Evolutionary conservation across 352 stramenopile genomes (phyloP).

Genomic region (Phytopythium litorale): DNA sequence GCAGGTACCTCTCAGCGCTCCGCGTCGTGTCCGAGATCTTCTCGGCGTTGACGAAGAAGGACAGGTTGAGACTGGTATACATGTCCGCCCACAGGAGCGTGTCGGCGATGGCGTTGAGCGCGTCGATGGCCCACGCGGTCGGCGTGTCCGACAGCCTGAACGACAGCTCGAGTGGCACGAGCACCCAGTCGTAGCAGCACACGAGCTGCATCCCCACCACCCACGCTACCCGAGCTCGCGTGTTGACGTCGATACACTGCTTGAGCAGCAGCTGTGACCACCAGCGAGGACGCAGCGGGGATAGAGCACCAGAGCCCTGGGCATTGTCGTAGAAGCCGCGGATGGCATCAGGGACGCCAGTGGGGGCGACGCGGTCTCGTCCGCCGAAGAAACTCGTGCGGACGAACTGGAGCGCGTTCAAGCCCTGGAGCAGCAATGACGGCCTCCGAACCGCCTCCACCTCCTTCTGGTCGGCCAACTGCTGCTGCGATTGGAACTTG

Average conservation of each 20-base stretch:
- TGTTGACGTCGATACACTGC: conserved; percentile 36
- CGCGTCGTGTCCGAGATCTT: conserved; percentile 34
- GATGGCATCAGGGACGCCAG: conserved; percentile 32
- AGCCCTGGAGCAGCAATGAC: conserved; percentile 13
- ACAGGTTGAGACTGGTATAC: conserved; percentile 46
- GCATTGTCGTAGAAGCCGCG: conserved; percentile 56
- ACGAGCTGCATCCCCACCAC: conserved; percentile 33
- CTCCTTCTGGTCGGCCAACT: not conserved
- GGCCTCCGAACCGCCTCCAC: not conserved
- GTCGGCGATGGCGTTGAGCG: conserved; percentile 29
- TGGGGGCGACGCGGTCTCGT: conserved; percentile 13
- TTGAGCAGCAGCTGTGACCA: conserved; percentile 31
- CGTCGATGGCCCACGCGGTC: conserved; percentile 21
- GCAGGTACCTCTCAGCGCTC: conserved; percentile 32
- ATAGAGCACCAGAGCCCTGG: conserved; percentile 16
- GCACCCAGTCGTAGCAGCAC: conserved; percentile 53
- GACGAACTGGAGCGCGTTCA: conserved; percentile 22
- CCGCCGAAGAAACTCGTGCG: conserved; percentile 33
- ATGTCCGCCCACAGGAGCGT: conserved; percentile 40
- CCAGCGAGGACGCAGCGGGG: conserved; percentile 16
- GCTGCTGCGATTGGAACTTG: not conserved
- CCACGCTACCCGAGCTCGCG: conserved; percentile 38
- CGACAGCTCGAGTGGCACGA: conserved; percentile 41
- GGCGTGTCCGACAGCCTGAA: conserved; percentile 33
- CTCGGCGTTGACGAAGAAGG: conserved; percentile 43